Evolutionary conservation across 2,329 filamentous ascomycete genomes (phyloP).

Genomic region (Fusarium sp.): DNA sequence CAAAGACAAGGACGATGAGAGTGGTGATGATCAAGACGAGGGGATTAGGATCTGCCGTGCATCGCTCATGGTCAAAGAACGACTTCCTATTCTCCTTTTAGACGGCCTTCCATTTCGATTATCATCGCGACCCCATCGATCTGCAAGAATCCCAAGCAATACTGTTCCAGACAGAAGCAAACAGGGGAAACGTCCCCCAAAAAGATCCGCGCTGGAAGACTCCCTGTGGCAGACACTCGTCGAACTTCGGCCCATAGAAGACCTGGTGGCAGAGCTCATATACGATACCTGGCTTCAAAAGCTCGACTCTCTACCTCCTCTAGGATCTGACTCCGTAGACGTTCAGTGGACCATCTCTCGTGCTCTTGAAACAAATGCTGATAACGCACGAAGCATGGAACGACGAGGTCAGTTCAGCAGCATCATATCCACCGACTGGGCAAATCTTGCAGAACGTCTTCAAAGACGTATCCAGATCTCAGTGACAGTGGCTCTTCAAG

Average conservation of each 20-base stretch:
- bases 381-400: slow-evolving; percentile 35
- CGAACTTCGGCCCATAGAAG: slow-evolving; percentile 26
- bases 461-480: slow-evolving; percentile 42
- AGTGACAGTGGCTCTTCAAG: slow-evolving; percentile 9
- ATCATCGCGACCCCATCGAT: slow-evolving; percentile 6
- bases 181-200: neutral
- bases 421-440: slow-evolving; percentile 38
- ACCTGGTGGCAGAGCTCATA: slow-evolving; percentile 41
- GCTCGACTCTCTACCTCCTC: slow-evolving; percentile 36
- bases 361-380: slow-evolving; percentile 45
- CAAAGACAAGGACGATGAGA: neutral
- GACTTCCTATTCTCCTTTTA: slow-evolving; percentile 39
- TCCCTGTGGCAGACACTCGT: slow-evolving; percentile 33
- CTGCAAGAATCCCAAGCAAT: slow-evolving; percentile 11
- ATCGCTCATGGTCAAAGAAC: slow-evolving; percentile 31
- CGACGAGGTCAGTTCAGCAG: slow-evolving; percentile 28
- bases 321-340: slow-evolving; percentile 17
- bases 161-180: neutral
- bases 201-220: slow-evolving; percentile 37
- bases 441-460: slow-evolving; percentile 34
- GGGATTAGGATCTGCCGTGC: slow-evolving; percentile 42
- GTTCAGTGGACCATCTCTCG: slow-evolving; percentile 36
- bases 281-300: slow-evolving; percentile 44
- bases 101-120: slow-evolving; percentile 34
- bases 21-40: slow-evolving; percentile 9